These are phyloP conservation scores for Vaccinium vitisidaea DNA, from an alignment of 148 eudicot species.

Conservation along the genomic window DNA sequence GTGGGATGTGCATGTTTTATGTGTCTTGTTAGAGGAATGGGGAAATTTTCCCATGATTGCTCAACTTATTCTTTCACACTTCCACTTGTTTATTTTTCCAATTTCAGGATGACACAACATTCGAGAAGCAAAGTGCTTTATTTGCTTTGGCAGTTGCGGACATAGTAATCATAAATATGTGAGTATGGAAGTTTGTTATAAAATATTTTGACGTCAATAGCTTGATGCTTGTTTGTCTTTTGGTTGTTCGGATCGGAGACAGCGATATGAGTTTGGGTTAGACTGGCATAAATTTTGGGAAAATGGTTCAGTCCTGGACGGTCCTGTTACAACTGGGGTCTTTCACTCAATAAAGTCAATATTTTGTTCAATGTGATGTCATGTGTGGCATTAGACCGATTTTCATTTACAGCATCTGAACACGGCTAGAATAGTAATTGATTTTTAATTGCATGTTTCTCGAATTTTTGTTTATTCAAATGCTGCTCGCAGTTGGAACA, in stretches of 20 bases:
- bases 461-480: not conserved
- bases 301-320: not conserved
- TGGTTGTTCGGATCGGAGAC: not conserved
- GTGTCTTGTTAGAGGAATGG: not conserved
- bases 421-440: not conserved
- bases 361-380: not conserved
- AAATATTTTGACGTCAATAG: not conserved
- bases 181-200: slow-evolving; percentile 18
- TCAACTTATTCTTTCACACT: not conserved
- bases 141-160: slow-evolving; percentile 91
- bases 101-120: slow-evolving; percentile 81
- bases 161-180: slow-evolving; percentile 90
- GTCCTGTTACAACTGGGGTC: not conserved
- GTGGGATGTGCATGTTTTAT: slow-evolving; percentile 2
- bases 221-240: not conserved
- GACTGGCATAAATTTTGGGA: not conserved
- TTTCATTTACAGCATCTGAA: not conserved
- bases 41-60: not conserved
- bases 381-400: not conserved
- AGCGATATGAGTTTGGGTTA: not conserved
- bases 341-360: not conserved
- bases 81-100: not conserved
- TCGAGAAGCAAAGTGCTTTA: slow-evolving; percentile 89
- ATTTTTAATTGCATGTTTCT: not conserved
- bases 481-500: not conserved